Conservation (phyloP, 2,329 filamentous ascomycete genomes). For the Nemania abortiva region DNA sequence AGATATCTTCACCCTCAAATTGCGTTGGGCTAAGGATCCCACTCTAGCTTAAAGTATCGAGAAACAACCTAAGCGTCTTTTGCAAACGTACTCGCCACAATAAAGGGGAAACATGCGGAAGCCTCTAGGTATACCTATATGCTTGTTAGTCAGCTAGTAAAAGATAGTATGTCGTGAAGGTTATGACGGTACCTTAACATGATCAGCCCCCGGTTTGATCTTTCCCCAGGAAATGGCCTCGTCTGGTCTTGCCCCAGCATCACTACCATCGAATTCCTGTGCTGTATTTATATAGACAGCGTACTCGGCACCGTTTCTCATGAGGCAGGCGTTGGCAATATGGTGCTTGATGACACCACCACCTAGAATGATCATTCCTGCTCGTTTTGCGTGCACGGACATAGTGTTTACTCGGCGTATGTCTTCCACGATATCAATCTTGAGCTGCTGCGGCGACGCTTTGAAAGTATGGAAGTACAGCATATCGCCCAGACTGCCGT, state of each 20-base stretch:
- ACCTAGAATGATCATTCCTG: conserved; percentile 95
- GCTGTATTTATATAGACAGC: conserved; percentile 98
- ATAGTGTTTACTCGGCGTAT: conserved; percentile 94
- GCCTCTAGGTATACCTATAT: conserved; percentile 73
- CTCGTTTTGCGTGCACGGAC: conserved; percentile 85
- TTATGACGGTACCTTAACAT: conserved; percentile 78
- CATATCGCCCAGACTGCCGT: conserved; percentile 97
- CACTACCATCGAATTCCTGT: conserved; percentile 97
- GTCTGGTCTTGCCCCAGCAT: conserved; percentile 93
- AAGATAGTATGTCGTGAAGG: not conserved
- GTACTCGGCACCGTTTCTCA: conserved; percentile 97
- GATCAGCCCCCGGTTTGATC: conserved; percentile 88
- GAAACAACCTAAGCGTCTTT: conserved; percentile 56
- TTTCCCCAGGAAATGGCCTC: conserved; percentile 99
- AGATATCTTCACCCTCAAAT: not conserved
- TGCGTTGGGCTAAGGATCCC: not conserved
- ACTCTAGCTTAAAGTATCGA: not conserved
- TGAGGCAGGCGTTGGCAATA: conserved; percentile 96
- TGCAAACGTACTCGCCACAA: conserved; percentile 75
- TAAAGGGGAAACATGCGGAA: conserved; percentile 74
- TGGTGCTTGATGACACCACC: conserved; percentile 98
- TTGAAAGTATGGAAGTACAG: conserved; percentile 98
- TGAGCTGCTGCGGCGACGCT: conserved; percentile 81
- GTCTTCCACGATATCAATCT: conserved; percentile 92
- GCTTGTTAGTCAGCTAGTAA: conserved; percentile 32